Evolutionary conservation across 2,329 filamentous ascomycete species (phyloP).

Genomic region (Ilyonectria mors-panacis): DNA sequence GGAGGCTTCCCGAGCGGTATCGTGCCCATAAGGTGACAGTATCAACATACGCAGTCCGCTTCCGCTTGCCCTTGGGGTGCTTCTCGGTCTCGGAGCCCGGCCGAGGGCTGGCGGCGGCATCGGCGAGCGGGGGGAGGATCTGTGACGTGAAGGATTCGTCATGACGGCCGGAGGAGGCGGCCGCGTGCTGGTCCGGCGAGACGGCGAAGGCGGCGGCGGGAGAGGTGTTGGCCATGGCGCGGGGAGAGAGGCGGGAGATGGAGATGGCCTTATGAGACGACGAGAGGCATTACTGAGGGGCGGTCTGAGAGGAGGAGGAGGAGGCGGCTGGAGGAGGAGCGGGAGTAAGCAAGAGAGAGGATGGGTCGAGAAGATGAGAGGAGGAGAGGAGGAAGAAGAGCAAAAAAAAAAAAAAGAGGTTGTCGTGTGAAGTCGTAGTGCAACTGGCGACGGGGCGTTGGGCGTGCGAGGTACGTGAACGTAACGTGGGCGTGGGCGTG

Average conservation of each 20-base stretch:
- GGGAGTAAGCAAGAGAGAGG: constrained; percentile 10
- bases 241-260: constrained; percentile 37
- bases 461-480: constrained; percentile 34
- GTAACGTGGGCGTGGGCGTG: constrained; percentile 33
- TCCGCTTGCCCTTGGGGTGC: constrained; percentile 74
- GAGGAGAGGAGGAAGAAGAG: constrained; percentile 29
- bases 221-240: constrained; percentile 47
- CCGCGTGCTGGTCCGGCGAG: constrained; percentile 45
- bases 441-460: constrained; percentile 39
- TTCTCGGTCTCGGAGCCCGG: constrained; percentile 51
- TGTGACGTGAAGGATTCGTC: constrained; percentile 43
- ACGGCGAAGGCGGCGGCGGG: constrained; percentile 39
- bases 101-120: constrained; percentile 33
- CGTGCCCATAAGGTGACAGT: background rate
- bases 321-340: background rate
- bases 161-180: constrained; percentile 44
- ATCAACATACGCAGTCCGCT: constrained; percentile 70
- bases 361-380: constrained; percentile 18
- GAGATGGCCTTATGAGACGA: constrained; percentile 46
- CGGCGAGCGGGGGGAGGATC: constrained; percentile 41
- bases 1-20: background rate
- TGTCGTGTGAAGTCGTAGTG: constrained; percentile 39
- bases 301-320: constrained; percentile 37
- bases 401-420: constrained; percentile 40
- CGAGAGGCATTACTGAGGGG: constrained; percentile 47